These are phyloP conservation scores for Hygrophorus pudorinus DNA, from an alignment of 768 basidiomycete species.

Conservation along the genomic window DNA sequence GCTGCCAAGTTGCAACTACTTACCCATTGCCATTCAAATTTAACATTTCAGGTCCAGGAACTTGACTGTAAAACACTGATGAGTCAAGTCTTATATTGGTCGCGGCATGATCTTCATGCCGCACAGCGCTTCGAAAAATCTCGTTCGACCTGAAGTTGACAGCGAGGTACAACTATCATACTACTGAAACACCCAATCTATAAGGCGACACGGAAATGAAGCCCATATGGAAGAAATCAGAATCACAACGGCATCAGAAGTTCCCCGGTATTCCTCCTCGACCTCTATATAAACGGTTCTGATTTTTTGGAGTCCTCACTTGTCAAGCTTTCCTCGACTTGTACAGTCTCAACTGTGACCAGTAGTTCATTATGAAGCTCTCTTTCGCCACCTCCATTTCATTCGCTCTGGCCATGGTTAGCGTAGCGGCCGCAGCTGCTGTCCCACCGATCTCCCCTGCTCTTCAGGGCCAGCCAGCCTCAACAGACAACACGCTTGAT, in stretches of 20 bases:
- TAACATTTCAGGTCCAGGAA: no score
- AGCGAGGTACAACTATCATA: no score
- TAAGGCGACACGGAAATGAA: no score
- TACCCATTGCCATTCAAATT: no score
- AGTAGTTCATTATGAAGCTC: constrained; percentile 10
- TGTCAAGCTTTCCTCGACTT: not conserved
- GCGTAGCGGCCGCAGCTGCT: constrained; percentile 14
- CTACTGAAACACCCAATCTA: no score
- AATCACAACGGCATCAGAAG: not conserved
- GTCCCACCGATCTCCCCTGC: constrained; percentile 9
- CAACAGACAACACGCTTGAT: not conserved
- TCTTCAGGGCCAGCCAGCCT: constrained; percentile 4
- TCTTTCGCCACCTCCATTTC: constrained; percentile 19
- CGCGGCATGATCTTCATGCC: no score
- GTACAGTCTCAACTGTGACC: constrained; percentile 3
- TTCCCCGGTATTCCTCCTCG: constrained; percentile 5
- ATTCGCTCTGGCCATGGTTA: constrained; percentile 12
- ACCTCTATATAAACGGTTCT: not conserved
- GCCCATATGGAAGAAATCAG: no score
- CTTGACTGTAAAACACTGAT: no score
- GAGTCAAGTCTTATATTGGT: no score
- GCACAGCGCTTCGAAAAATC: no score
- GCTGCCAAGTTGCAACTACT: no score
- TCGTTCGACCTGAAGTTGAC: no score
- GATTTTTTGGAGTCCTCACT: not conserved